These are phyloP conservation scores for Aspergillus jensenii DNA, from an alignment of 2,329 filamentous ascomycete species.

Conservation along the genomic window DNA sequence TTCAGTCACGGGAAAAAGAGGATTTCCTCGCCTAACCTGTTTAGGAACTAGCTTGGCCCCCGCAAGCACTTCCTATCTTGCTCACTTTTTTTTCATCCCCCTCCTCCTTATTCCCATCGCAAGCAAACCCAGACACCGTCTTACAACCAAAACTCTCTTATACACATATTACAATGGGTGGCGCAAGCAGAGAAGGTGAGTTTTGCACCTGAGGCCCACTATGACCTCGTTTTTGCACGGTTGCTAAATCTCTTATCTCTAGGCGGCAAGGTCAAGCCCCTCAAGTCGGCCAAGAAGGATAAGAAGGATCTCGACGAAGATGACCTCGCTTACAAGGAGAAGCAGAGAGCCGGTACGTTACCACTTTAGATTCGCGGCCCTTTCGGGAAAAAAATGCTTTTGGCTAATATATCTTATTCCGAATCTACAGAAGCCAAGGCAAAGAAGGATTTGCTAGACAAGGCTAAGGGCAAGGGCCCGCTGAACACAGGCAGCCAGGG, in stretches of 20 bases:
- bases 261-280: slow-evolving; percentile 81
- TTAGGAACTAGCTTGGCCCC: slow-evolving; percentile 18
- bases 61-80: slow-evolving; percentile 11
- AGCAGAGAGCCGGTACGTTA: slow-evolving; percentile 76
- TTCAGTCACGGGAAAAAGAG: slow-evolving; percentile 16
- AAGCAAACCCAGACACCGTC: not conserved
- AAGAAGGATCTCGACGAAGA: slow-evolving; percentile 83
- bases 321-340: slow-evolving; percentile 77
- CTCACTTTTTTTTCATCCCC: slow-evolving; percentile 5
- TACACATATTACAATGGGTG: slow-evolving; percentile 58
- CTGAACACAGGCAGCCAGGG: slow-evolving; percentile 80
- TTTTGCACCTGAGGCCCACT: not conserved
- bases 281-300: slow-evolving; percentile 87
- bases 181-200: slow-evolving; percentile 62
- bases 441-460: slow-evolving; percentile 77
- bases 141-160: slow-evolving; percentile 4
- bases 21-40: slow-evolving; percentile 20
- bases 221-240: not conserved
- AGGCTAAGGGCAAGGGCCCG: slow-evolving; percentile 84
- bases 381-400: not conserved
- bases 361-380: not conserved
- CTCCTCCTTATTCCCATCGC: slow-evolving; percentile 8
- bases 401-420: slow-evolving; percentile 1
- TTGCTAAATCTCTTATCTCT: slow-evolving; percentile 13
- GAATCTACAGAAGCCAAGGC: slow-evolving; percentile 69